These are phyloP conservation scores for Diaporthe humulicola DNA, from an alignment of 2,329 filamentous ascomycete genomes.

Conservation along the genomic window DNA sequence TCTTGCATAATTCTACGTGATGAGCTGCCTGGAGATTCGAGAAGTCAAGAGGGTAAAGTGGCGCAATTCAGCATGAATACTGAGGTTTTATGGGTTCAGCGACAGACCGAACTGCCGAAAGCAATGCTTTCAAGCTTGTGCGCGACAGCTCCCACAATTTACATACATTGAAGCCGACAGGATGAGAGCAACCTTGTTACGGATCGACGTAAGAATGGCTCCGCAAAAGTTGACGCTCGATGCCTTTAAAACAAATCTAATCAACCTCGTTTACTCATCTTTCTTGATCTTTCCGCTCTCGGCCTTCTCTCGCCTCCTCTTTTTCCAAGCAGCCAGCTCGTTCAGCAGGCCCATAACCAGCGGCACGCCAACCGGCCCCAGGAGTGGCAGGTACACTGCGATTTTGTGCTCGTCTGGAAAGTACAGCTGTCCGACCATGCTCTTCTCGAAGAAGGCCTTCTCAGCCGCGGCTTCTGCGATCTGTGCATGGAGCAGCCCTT, in stretches of 20 bases:
- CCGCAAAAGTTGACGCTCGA: neutral
- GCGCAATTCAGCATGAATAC: neutral
- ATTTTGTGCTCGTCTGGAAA: constrained; percentile 99
- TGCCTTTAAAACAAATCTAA: neutral
- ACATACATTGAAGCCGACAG: neutral
- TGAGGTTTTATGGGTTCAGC: too few species aligned
- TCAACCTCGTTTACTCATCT: constrained; percentile 38
- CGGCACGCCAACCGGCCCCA: constrained; percentile 93
- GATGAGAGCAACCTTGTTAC: neutral
- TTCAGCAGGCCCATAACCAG: constrained; percentile 86
- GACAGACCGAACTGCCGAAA: neutral
- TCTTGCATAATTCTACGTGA: neutral
- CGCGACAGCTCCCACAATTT: neutral
- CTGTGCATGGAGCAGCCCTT: constrained; percentile 83
- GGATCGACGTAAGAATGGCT: neutral
- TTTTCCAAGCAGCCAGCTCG: constrained; percentile 77
- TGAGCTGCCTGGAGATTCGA: neutral
- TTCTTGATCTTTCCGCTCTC: constrained; percentile 51
- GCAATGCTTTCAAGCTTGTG: neutral
- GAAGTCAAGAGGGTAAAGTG: neutral
- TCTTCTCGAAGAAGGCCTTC: constrained; percentile 97
- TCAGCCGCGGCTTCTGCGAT: constrained; percentile 92
- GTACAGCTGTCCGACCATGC: constrained; percentile 98
- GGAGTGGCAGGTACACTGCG: constrained; percentile 91
- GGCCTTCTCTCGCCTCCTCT: constrained; percentile 59